Base-by-base conservation (phyloP, 345 rosid species). In the Psidium friedrichsthalianum region DNA sequence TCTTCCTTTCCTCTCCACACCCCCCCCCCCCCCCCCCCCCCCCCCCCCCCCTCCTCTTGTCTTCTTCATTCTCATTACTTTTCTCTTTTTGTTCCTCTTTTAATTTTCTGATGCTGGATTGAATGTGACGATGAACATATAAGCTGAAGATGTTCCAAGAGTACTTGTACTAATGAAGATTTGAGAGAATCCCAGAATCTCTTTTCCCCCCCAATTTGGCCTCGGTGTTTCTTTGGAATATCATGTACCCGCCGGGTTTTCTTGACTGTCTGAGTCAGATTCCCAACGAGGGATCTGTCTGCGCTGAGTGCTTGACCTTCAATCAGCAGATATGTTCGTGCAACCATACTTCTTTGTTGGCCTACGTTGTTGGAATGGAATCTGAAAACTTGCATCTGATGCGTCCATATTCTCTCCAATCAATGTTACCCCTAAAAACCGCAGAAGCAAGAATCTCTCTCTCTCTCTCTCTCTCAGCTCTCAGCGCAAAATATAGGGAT, bases 241-340 rank as follows among this genome's bases (percentile, higher is more conserved):
- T 83, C 5, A 20, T 16, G 32, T 12, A 53, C 25, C 81, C 29
- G 84, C 36, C 57, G 61, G 8, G 27, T 54, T 80, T 25, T 42
- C 55, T 76, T 76, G 47, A 58, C 87, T 11, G 84, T 85, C 84
- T 82, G 87, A 85, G 82, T 81, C 87, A 42, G 84, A 56, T 85
- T 81, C 84, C 87, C 82, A 64, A 69, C 80, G 40, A 69, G 80
- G 80, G 47, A 54, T 29, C 61, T 58, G 49, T 20, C 51, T 49
- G 27, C 22, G 54, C 25, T 81, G 58, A 82, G 58, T 21, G 84
- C 51, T 85, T 82, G 81, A 82, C 84, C 27, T n/a, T 78, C 57
- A 54, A 47, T 54, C 80, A 36, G 47, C 80, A 36, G 42, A 69
- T 8, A 69, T 32, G 47, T 69, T 69, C 80, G 25, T 69, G 80